Conservation (phyloP, 495 filamentous ascomycete species). For the Tuber umbilicatum region DNA sequence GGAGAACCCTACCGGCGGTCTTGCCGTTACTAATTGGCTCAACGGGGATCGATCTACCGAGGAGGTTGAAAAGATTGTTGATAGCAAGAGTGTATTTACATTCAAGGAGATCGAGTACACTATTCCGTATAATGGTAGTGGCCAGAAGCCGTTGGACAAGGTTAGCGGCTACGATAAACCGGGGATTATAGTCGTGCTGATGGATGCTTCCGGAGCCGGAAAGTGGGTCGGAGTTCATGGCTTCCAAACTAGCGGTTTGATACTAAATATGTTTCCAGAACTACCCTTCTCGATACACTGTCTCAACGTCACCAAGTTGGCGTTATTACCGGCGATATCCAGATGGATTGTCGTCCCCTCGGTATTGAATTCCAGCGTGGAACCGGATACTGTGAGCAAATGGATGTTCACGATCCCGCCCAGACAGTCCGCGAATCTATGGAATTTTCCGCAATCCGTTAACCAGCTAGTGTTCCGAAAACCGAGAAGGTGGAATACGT, state of each 20-base stretch:
- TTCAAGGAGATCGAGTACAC: conserved; percentile 67
- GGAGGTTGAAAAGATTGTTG: conserved; percentile 33
- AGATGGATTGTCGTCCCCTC: conserved; percentile 67
- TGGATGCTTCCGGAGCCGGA: conserved; percentile 79
- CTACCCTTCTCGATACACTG: conserved; percentile 63
- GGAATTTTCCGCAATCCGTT: conserved; percentile 60
- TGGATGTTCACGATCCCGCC: conserved; percentile 70
- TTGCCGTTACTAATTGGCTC: conserved; percentile 29
- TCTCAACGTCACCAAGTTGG: conserved; percentile 71
- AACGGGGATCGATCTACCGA: conserved; percentile 24
- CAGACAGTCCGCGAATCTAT: conserved; percentile 61
- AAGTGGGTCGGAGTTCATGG: conserved; percentile 77
- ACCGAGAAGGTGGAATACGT: conserved; percentile 60
- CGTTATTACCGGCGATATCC: conserved; percentile 64
- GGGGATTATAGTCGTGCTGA: conserved; percentile 68
- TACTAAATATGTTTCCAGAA: conserved; percentile 56
- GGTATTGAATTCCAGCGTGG: conserved; percentile 67
- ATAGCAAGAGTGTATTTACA: conserved; percentile 59
- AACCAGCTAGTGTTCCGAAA: conserved; percentile 49
- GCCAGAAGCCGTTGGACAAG: conserved; percentile 60
- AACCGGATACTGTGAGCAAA: conserved; percentile 82
- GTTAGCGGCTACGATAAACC: conserved; percentile 70
- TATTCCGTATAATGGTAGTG: conserved; percentile 63
- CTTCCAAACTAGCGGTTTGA: conserved; percentile 52
- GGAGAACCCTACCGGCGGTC: conserved; percentile 34